Conservation (phyloP, 202 grass and related monocot genomes). For the Hordeum pubiflorum region DNA sequence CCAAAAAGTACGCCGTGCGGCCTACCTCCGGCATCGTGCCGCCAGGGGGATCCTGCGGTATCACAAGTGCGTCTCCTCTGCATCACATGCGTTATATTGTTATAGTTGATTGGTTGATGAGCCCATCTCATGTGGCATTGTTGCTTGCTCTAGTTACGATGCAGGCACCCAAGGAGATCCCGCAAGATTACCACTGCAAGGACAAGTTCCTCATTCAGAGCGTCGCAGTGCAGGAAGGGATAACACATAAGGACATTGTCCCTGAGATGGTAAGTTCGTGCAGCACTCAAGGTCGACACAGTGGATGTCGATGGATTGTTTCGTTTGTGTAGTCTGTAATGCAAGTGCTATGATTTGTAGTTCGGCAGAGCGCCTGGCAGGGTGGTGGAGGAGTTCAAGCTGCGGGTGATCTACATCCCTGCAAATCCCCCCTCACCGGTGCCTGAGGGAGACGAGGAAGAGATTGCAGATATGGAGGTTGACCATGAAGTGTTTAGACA, state of each 20-base stretch:
- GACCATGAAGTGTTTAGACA: conserved; percentile 51
- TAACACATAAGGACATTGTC: conserved; percentile 48
- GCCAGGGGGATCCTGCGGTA: conserved; percentile 38
- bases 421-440: conserved; percentile 95
- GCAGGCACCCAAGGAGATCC: conserved; percentile 75
- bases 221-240: conserved; percentile 29
- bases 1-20: conserved; percentile 73
- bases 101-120: not conserved
- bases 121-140: not conserved
- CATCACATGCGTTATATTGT: not conserved
- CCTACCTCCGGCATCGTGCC: conserved; percentile 61
- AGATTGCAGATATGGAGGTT: conserved; percentile 37
- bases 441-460: conserved; percentile 77
- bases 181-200: conserved; percentile 77
- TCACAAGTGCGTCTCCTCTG: conserved; percentile 42
- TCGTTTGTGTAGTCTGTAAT: not conserved
- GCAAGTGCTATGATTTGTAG: conserved; percentile 32
- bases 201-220: conserved; percentile 94
- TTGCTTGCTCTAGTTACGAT: conserved; percentile 46
- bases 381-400: conserved; percentile 75
- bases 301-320: not conserved
- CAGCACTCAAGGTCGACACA: not conserved
- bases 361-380: conserved; percentile 62
- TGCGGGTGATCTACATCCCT: conserved; percentile 80
- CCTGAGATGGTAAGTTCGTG: conserved; percentile 52